Evolutionary conservation across 306 rosid species (phyloP), one percentile per base, ranked within the genome.

Genomic region (Glycyrrhiza uralensis): DNA sequence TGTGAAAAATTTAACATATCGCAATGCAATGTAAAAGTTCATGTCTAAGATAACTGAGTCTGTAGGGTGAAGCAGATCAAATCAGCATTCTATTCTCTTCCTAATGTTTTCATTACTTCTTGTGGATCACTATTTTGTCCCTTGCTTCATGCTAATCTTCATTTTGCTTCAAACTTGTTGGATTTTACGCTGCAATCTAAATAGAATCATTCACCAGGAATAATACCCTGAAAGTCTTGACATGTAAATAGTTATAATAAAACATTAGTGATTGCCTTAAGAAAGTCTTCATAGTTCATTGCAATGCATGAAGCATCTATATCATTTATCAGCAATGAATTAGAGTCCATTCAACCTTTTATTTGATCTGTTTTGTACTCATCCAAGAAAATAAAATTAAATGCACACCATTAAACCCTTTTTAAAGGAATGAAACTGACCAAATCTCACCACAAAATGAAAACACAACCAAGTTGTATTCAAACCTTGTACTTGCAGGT

Each of bases 41-140:
- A n/a, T n/a, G n/a, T n/a, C n/a, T n/a, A n/a, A n/a, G n/a, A n/a
- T n/a, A n/a, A n/a, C n/a, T n/a, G n/a, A n/a, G n/a, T n/a, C 20
- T 63, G 81, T 84, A 86, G 94, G 76, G 78, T 83, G 85, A 85
- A 85, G 84, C 92, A 87, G 84, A 89, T 89, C 85, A 89, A 85
- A 63, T 89, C 96, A 33, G 87, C 96, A 6, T 89, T 87, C 84
- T 89, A 89, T 81, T 68, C 90, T 49, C 59, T 89, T 79, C 17
- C 87, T 49, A 89, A 89, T 92, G 96, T 87, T 69, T 49, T 47
- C 22, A 23, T 38, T 46, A 6, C 14, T 30, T 69, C 28, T 2
- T 54, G 45, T 60, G 65, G 29, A 23, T 36, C 32, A 12, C 6
- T n/a, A 4, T 50, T 60, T 52, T 29, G 1, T 20, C 14, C 71